Conservation (phyloP, 2,329 filamentous ascomycete genomes). For the Epichloe typhina region DNA sequence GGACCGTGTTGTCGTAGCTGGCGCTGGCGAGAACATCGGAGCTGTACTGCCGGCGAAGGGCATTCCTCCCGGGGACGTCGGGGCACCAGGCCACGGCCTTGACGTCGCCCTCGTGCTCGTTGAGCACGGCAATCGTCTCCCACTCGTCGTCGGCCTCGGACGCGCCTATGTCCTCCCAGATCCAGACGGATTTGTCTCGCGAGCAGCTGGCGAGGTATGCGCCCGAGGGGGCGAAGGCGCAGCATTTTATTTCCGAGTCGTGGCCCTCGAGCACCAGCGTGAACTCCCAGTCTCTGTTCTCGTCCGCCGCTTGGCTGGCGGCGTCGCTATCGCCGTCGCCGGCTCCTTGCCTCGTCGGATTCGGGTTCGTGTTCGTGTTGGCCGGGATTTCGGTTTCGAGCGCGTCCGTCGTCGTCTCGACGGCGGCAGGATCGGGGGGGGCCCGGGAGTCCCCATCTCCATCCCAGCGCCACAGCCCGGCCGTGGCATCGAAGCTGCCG, state of each 20-base stretch:
- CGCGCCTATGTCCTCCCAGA: conserved; percentile 82
- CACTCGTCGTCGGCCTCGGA: conserved; percentile 80
- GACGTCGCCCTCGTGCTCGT: conserved; percentile 90
- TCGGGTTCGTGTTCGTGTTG: neutral
- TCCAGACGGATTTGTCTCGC: conserved; percentile 91
- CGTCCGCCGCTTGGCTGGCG: conserved; percentile 14
- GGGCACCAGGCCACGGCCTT: conserved; percentile 92
- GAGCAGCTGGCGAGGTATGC: conserved; percentile 79
- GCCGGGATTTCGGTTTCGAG: conserved; percentile 31
- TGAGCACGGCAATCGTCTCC: conserved; percentile 89
- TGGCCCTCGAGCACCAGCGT: conserved; percentile 87
- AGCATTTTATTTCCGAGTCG: conserved; percentile 80
- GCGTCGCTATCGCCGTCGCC: conserved; percentile 2
- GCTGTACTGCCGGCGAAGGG: conserved; percentile 34
- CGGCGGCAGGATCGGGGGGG: conserved; percentile 9
- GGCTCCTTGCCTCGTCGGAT: conserved; percentile 1
- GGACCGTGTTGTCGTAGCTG: conserved; percentile 88
- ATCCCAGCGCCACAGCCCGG: conserved; percentile 67
- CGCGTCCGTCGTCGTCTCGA: conserved; percentile 9
- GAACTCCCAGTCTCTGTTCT: conserved; percentile 83
- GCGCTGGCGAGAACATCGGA: conserved; percentile 70
- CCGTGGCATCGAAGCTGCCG: conserved; percentile 85
- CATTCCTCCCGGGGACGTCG: conserved; percentile 38
- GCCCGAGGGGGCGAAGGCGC: conserved; percentile 64
- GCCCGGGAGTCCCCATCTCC: conserved; percentile 26